These are phyloP conservation scores for rapeseed (Brassica napus) DNA, from an alignment of 345 rosid genomes.

Conservation along the genomic window DNA sequence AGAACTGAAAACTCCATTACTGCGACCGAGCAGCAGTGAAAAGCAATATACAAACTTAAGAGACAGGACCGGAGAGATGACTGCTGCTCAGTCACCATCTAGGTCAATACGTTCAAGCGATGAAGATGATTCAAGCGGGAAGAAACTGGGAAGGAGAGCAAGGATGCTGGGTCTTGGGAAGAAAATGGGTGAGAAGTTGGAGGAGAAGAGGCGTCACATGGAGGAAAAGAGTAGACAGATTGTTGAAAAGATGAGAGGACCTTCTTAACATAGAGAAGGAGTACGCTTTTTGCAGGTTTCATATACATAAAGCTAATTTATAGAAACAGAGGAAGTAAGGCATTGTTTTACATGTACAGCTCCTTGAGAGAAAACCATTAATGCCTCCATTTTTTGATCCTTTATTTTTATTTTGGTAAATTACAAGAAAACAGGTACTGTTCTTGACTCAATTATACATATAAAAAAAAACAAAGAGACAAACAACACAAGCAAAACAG, in stretches of 20 bases:
- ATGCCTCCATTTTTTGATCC: conserved; percentile 4
- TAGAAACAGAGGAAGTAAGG: conserved; percentile 12
- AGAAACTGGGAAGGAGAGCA: conserved; percentile 67
- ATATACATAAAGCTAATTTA: conserved; percentile 5
- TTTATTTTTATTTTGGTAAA: conserved; percentile 20
- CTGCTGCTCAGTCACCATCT: conserved; percentile 33
- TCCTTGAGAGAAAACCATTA: conserved; percentile 6
- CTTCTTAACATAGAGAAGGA: conserved; percentile 16
- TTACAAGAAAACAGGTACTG: conserved; percentile 21
- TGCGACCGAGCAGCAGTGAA: conserved; percentile 40
- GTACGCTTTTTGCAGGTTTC: conserved; percentile 20
- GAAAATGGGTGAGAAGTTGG: conserved; percentile 90
- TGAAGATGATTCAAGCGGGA: conserved; percentile 61
- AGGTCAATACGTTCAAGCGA: conserved; percentile 37
- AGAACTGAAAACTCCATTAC: conserved; percentile 59
- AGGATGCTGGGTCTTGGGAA: conserved; percentile 80
- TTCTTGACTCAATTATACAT: conserved; percentile 23
- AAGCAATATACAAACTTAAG: conserved; percentile 38
- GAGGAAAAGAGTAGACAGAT: conserved; percentile 78
- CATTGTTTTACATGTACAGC: conserved; percentile 32
- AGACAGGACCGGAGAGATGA: conserved; percentile 33
- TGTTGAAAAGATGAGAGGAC: conserved; percentile 86
- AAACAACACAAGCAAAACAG: conserved; percentile 27
- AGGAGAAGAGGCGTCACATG: conserved; percentile 81
- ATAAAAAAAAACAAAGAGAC: not conserved